Evolutionary conservation across 2,329 filamentous ascomycete species (phyloP).

Genomic region (Fusarium equiseti): DNA sequence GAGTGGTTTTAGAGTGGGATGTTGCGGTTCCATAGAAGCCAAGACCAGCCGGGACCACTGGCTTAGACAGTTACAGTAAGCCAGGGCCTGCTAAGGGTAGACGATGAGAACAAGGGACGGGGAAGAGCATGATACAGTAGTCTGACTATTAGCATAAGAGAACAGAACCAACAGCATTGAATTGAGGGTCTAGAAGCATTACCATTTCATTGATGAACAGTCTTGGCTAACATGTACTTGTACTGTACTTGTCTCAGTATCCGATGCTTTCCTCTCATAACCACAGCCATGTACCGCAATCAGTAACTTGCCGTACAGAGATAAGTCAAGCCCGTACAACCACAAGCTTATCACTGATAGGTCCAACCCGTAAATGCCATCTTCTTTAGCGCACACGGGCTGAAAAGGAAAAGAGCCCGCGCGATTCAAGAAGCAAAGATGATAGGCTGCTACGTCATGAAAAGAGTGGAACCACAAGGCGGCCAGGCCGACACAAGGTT

Average conservation of each 20-base stretch:
- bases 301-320: neutral
- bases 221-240: neutral
- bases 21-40: neutral
- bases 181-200: neutral
- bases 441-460: slow-evolving; percentile 32
- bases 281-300: neutral
- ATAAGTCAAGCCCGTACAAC: neutral
- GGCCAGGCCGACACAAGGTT: slow-evolving; percentile 41
- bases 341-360: slow-evolving; percentile 6
- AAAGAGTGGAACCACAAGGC: slow-evolving; percentile 23
- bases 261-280: neutral
- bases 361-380: neutral
- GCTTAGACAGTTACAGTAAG: too few species aligned
- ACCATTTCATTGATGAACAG: neutral
- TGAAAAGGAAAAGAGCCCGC: neutral
- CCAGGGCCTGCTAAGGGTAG: neutral
- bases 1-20: neutral
- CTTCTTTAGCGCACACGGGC: slow-evolving; percentile 7
- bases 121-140: neutral
- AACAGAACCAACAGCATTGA: neutral
- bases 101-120: neutral
- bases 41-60: neutral
- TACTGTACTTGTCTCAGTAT: neutral
- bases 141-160: neutral
- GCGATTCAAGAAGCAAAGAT: slow-evolving; percentile 6